Evolutionary conservation across 495 filamentous ascomycete species (phyloP).

Genomic region (Daldinia vernicosa): DNA sequence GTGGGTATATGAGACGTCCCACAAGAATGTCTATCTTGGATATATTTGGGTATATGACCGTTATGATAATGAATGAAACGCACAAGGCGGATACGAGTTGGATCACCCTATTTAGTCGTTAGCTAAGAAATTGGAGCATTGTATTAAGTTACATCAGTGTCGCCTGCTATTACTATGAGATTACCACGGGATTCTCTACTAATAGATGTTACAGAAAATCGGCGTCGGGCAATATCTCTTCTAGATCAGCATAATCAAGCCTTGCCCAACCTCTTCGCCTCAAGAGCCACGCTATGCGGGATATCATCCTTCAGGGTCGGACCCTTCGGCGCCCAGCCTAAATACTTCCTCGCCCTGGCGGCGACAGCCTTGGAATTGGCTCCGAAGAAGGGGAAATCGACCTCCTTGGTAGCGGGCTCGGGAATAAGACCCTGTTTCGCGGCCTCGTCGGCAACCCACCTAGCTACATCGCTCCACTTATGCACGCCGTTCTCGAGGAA

Average conservation of each 20-base stretch:
- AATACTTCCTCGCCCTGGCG: constrained; percentile 63
- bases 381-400: constrained; percentile 53
- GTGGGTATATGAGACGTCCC: not conserved
- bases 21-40: not conserved
- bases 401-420: constrained; percentile 58
- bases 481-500: constrained; percentile 76
- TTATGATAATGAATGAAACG: constrained; percentile 21
- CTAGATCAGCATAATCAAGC: constrained; percentile 4
- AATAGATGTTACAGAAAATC: not conserved
- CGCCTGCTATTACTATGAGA: not conserved
- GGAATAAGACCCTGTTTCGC: constrained; percentile 70
- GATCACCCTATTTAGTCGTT: not conserved
- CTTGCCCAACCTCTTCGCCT: constrained; percentile 54
- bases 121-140: not conserved
- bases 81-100: not conserved
- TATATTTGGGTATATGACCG: constrained; percentile 1
- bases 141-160: not conserved
- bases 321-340: constrained; percentile 67
- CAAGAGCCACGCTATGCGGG: constrained; percentile 58
- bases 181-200: not conserved
- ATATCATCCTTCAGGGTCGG: constrained; percentile 61
- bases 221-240: not conserved
- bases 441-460: constrained; percentile 66
- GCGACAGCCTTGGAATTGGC: constrained; percentile 67
- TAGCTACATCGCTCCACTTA: constrained; percentile 72